Evolutionary conservation across 177 flowering plant species (phyloP), one percentile per base, ranked within the genome.

Genomic region (Vitis hybrid): DNA sequence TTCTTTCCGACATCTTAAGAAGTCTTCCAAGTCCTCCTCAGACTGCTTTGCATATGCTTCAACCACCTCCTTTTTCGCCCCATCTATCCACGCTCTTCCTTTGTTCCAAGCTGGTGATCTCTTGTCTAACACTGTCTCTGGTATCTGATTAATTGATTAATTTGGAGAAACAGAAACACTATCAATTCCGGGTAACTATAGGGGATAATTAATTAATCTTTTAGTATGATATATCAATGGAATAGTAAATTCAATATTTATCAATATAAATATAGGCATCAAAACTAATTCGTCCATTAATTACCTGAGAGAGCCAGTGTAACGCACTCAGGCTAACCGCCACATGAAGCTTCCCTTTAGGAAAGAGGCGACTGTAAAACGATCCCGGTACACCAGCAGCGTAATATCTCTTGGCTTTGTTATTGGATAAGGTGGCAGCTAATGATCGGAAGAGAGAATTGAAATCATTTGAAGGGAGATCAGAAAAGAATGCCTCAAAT

Each of bases 401-500:
- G 58, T 61, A 81, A 48, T 76, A 81, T 24, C 64, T 60, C 46
- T 63, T 72, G 32, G 69, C 57, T 46, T 62, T 59, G 30, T 51
- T 56, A n/a, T 61, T 73, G n/a, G 48, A 15, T 5, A 66, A 46
- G 3, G 59, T 52, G 4, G 73, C 66, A 11, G 32, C 10, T 19
- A 82, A 60, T 4, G 78, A 75, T 3, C 67, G 69, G 58, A 82
- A 82, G 11, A 80, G 75, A 11, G 76, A 73, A 64, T 82, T 80
- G 76, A 82, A 82, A 56, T 82, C 85, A 24, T 82, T 82, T 1
- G 85, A 82, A 14, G 85, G 85, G 35, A 82, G 83, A 67, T 82
- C 85, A 27, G 79, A 77, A 51, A 82, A 80, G 74, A 77, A 82
- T 32, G 78, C 85, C 60, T 82, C 85, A 30, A 82, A 77, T 50